Evolutionary conservation across 2,329 filamentous ascomycete species (phyloP).

Genomic region (Cadophora sp.): DNA sequence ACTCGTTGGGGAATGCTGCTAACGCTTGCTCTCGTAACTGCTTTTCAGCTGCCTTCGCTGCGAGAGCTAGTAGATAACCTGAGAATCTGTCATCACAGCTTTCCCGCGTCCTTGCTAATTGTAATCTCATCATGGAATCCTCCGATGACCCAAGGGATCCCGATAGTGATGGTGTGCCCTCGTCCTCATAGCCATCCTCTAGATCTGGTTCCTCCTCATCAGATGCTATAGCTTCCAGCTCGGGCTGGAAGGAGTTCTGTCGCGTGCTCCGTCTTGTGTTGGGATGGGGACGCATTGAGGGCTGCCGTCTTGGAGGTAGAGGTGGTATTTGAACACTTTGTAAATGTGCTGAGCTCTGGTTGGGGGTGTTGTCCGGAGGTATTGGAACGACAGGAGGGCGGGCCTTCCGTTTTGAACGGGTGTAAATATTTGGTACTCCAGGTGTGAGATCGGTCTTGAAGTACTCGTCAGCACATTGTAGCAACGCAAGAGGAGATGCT

Average conservation of each 20-base stretch:
- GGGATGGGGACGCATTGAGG: constrained; percentile 49
- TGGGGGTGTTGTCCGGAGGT: constrained; percentile 59
- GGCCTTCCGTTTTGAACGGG: constrained; percentile 36
- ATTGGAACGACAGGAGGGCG: constrained; percentile 37
- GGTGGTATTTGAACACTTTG: constrained; percentile 44
- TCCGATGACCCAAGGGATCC: constrained; percentile 44
- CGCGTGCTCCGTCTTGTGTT: constrained; percentile 50
- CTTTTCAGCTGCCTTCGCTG: constrained; percentile 79
- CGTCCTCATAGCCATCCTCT: constrained; percentile 51
- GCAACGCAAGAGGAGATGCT: not conserved
- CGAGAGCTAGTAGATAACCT: constrained; percentile 79
- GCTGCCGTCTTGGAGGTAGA: constrained; percentile 48
- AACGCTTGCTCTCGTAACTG: constrained; percentile 80
- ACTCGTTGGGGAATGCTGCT: constrained; percentile 77
- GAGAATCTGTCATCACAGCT: constrained; percentile 79
- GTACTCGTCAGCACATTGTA: constrained; percentile 20
- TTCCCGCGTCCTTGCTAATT: constrained; percentile 62
- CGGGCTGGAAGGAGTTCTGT: constrained; percentile 49
- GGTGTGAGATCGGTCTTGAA: constrained; percentile 43
- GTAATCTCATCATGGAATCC: constrained; percentile 42
- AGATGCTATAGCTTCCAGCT: constrained; percentile 46
- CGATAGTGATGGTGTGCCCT: constrained; percentile 43
- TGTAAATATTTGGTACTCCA: constrained; percentile 43
- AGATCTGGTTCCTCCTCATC: constrained; percentile 50
- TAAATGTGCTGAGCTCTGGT: constrained; percentile 43